Conservation (phyloP, 257 asterid genomes). For the Phtheirospermum japonicum region DNA sequence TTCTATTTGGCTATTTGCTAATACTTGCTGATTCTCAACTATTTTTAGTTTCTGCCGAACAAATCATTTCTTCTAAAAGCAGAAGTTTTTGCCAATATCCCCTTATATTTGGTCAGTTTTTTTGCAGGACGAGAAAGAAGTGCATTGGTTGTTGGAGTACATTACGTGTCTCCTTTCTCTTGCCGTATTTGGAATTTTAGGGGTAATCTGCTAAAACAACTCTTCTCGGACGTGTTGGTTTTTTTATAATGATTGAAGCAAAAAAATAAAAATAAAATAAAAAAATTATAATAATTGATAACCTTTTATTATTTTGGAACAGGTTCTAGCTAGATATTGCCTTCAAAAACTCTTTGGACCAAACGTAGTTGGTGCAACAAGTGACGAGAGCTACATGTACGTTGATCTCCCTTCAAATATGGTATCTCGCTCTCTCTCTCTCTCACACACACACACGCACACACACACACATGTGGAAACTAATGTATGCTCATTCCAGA, state of each 20-base stretch:
- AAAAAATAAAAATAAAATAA: neutral
- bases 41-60: too few species aligned
- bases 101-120: neutral
- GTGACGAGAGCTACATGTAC: slow-evolving; percentile 71
- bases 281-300: too few species aligned
- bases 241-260: slow-evolving; percentile 12
- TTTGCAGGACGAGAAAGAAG: slow-evolving; percentile 47
- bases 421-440: slow-evolving; percentile 50
- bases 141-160: slow-evolving; percentile 50
- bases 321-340: slow-evolving; percentile 66
- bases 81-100: neutral
- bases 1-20: neutral
- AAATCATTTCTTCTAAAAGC: too few species aligned
- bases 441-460: neutral
- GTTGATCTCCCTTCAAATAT: slow-evolving; percentile 87
- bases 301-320: slow-evolving; percentile 2
- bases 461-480: neutral
- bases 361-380: slow-evolving; percentile 62
- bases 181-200: slow-evolving; percentile 68
- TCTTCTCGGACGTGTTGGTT: too few species aligned
- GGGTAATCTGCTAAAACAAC: slow-evolving; percentile 39
- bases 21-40: neutral
- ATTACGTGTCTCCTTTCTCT: slow-evolving; percentile 53
- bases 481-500: slow-evolving; percentile 37
- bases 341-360: slow-evolving; percentile 86